A percentile compares a stretch with the other conserved stretches of the same genome.
phyloP scores from a whole-genome alignment of 805 yeast genomes.

The Starmerella stigmatis region DNA sequence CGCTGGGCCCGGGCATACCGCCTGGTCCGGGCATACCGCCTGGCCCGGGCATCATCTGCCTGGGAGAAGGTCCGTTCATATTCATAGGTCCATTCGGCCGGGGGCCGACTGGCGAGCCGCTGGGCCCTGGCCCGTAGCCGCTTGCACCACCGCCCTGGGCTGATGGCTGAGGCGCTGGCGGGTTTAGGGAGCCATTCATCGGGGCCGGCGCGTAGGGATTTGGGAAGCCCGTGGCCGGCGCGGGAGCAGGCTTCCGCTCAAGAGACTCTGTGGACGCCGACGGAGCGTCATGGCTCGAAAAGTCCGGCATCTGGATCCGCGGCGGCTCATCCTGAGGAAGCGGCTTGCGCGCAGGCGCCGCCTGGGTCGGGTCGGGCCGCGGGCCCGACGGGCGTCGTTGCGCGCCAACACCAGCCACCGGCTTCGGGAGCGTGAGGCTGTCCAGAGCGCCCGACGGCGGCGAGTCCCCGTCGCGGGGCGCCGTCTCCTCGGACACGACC shows the following conservation, averaged over 20 bases:
- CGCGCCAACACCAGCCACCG: neutral
- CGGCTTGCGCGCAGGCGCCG: too few relatives aligned
- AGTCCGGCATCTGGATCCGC: too few relatives aligned
- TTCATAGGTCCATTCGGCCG: neutral
- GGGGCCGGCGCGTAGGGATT: too few relatives aligned
- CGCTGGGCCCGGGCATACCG: neutral
- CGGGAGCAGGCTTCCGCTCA: too few relatives aligned
- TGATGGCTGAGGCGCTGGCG: too few relatives aligned
- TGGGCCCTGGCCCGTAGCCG: neutral
- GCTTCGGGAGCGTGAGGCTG: constrained; percentile 1
- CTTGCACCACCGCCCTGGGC: too few relatives aligned
- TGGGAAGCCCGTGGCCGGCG: too few relatives aligned
- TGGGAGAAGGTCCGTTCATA: too few relatives aligned
- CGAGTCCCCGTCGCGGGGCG: neutral
- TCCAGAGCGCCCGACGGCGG: constrained; percentile 1
- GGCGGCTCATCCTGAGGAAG: too few relatives aligned
- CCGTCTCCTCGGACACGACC: neutral
- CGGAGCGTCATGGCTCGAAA: too few relatives aligned
- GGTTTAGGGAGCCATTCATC: too few relatives aligned
- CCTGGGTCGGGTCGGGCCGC: constrained; percentile 13
- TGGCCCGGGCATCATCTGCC: neutral
- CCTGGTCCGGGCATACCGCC: neutral
- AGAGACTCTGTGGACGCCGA: too few relatives aligned
- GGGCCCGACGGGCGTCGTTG: constrained; percentile 18
- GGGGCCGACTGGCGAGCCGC: neutral